phyloP scores from a whole-genome alignment of 2,329 filamentous ascomycete species.

The Claviceps pusilla region DNA sequence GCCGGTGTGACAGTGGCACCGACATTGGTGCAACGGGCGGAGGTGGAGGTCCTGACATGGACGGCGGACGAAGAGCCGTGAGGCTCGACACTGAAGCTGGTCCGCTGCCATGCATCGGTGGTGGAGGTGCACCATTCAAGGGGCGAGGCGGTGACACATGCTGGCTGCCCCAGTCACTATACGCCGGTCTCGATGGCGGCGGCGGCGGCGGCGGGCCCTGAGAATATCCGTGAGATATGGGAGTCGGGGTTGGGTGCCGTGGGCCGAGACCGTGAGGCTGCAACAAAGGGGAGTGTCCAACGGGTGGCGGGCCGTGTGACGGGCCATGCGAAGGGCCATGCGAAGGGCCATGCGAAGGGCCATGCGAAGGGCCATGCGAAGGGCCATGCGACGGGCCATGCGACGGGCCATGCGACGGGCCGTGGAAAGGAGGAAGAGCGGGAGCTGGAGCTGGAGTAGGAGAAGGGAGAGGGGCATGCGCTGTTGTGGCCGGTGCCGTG shows the following conservation, averaged over 20 bases:
- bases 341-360: too few relatives aligned
- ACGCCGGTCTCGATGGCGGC: constrained; percentile 12
- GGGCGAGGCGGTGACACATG: constrained; percentile 33
- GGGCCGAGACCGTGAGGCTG: constrained; percentile 14
- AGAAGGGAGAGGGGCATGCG: constrained; percentile 3
- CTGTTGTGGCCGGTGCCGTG: not conserved
- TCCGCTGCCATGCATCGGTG: constrained; percentile 16
- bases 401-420: too few relatives aligned
- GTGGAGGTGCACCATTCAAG: constrained; percentile 32
- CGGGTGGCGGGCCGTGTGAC: constrained; percentile 7
- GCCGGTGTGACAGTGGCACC: constrained; percentile 25
- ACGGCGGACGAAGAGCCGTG: constrained; percentile 34
- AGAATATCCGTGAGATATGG: constrained; percentile 13
- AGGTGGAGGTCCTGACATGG: constrained; percentile 27
- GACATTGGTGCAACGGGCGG: constrained; percentile 23
- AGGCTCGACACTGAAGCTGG: constrained; percentile 19
- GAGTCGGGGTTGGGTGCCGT: constrained; percentile 9
- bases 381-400: too few relatives aligned
- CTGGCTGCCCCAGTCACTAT: constrained; percentile 36
- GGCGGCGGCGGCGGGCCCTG: constrained; percentile 12
- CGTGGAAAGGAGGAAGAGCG: not conserved
- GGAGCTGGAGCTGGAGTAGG: constrained; percentile 5
- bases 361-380: too few relatives aligned
- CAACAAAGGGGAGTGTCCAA: constrained; percentile 6
- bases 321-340: too few relatives aligned